Evolutionary conservation across 2,329 filamentous ascomycete species (phyloP), one percentile per base, ranked within the genome.

Genomic region (Diaporthe velutina): DNA sequence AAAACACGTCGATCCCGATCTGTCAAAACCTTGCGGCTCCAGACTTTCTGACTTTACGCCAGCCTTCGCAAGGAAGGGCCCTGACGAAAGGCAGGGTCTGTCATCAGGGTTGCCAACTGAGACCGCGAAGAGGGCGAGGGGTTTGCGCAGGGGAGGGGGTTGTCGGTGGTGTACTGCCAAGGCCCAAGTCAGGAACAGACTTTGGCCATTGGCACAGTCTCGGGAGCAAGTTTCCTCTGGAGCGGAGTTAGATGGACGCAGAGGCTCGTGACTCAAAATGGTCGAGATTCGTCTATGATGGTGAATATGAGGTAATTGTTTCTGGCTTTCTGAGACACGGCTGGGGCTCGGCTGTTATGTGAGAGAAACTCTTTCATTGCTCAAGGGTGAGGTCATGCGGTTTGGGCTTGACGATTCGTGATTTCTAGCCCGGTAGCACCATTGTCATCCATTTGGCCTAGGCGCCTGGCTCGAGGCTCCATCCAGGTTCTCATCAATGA

Each of bases 261-360:
- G 68, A 45, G 48, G 57, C 42, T 40, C 50, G 57, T 54, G 52
- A 57, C 48, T 70, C 55, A 38, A 45, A 28, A 28, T 42, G 57
- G 15, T 74, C 25, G 38, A 55, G 57, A 74, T 73, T 66, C 57
- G 71, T 57, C 54, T 73, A 67, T 71, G 35, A 60, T 74, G 55
- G 61, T 66, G 48, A 75, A 75, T 40, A 75, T 75, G 74, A 75
- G 72, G 74, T 64, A 74, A 75, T 75, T 40, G 57, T 40, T 28
- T 64, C 30, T 25, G 64, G n/a, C 40, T 28, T 58, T 52, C 58
- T 54, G 70, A 55, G 40, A 54, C 50, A 55, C 52, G 45, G 70
- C 57, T 30, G 50, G 42, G 40, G 38, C 50, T 64, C 52, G 35
- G 61, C 42, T 61, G 66, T 75, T 73, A 58, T 73, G 71, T 75